Percentiles rank a stretch among this genome's conserved stretches.
phyloP scores from a whole-genome alignment of 2,329 filamentous ascomycete species.

The Chrysoporthe deuterocubensis region DNA sequence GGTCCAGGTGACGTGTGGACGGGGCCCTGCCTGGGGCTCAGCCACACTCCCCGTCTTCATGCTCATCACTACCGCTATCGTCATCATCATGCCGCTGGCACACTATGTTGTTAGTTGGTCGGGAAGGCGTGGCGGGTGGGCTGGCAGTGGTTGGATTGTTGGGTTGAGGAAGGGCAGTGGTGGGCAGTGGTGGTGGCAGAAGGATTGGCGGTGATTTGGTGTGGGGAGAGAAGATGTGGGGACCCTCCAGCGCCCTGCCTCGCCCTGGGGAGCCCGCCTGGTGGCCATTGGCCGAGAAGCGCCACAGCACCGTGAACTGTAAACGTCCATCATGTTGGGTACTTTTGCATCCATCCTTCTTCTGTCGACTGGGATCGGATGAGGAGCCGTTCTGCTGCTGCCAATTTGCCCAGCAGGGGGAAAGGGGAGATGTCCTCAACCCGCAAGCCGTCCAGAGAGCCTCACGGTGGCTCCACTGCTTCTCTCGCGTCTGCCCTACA shows the following conservation, averaged over 20 bases:
- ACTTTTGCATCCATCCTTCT: no score
- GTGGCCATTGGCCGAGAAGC: not conserved
- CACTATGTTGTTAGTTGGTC: no score
- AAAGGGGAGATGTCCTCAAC: not conserved
- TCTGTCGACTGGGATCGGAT: not conserved
- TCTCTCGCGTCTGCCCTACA: not conserved
- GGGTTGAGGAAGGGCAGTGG: not conserved
- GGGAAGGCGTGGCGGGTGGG: no score
- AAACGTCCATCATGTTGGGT: no score
- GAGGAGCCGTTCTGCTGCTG: not conserved
- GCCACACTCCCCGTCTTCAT: not conserved
- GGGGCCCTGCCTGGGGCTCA: no score
- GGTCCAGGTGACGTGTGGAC: not conserved
- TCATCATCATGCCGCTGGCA: no score
- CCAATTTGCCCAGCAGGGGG: not conserved
- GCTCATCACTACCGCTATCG: no score
- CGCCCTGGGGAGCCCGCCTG: not conserved
- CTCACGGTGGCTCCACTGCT: not conserved
- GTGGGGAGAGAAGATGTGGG: conserved; percentile 2
- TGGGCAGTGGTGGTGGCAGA: not conserved
- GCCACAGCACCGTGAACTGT: no score
- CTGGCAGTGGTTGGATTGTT: no score
- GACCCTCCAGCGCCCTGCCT: not conserved
- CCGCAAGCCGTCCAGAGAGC: not conserved
- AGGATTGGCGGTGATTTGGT: conserved; percentile 21